Percentiles rank a stretch among this genome's conserved stretches.
These are phyloP conservation scores for Fusarium duplospermum DNA, from an alignment of 2,329 filamentous ascomycete species.

Conservation along the genomic window DNA sequence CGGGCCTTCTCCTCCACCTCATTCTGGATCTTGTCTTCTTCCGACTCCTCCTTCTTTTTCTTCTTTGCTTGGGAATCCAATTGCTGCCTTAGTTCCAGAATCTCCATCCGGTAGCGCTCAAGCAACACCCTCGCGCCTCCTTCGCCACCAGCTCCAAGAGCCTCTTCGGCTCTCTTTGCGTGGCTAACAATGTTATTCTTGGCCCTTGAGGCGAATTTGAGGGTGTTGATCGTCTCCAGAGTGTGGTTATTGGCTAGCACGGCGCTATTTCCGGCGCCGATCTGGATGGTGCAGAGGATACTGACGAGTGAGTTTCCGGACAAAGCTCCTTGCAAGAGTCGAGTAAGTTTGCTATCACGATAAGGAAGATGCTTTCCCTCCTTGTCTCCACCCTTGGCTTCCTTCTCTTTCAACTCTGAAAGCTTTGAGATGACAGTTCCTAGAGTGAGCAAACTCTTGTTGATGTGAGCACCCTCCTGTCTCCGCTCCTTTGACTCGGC, in stretches of 20 bases:
- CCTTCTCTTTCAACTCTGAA: constrained; percentile 89
- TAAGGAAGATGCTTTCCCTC: constrained; percentile 95
- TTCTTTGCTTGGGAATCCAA: constrained; percentile 84
- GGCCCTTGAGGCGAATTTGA: constrained; percentile 95
- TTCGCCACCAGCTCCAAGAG: constrained; percentile 82
- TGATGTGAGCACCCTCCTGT: constrained; percentile 96
- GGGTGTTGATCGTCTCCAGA: constrained; percentile 90
- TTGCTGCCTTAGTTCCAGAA: constrained; percentile 81
- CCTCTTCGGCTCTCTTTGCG: constrained; percentile 94
- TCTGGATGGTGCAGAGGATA: constrained; percentile 96
- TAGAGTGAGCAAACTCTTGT: constrained; percentile 94
- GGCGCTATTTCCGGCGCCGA: constrained; percentile 79
- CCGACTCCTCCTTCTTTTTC: constrained; percentile 68
- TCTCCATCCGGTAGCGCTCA: constrained; percentile 94
- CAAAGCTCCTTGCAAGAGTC: constrained; percentile 89
- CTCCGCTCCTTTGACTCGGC: constrained; percentile 95
- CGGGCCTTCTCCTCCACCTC: constrained; percentile 78
- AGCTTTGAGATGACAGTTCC: constrained; percentile 94
- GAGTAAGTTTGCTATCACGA: constrained; percentile 95
- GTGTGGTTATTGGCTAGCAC: constrained; percentile 81
- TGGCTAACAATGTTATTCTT: constrained; percentile 99
- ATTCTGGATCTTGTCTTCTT: constrained; percentile 71
- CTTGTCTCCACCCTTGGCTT: constrained; percentile 77
- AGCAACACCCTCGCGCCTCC: constrained; percentile 87
- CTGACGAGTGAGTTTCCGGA: constrained; percentile 95